Evolutionary conservation across 768 basidiomycete species (phyloP), one percentile per base, ranked within the genome.

Genomic region (Serendipita sp.): DNA sequence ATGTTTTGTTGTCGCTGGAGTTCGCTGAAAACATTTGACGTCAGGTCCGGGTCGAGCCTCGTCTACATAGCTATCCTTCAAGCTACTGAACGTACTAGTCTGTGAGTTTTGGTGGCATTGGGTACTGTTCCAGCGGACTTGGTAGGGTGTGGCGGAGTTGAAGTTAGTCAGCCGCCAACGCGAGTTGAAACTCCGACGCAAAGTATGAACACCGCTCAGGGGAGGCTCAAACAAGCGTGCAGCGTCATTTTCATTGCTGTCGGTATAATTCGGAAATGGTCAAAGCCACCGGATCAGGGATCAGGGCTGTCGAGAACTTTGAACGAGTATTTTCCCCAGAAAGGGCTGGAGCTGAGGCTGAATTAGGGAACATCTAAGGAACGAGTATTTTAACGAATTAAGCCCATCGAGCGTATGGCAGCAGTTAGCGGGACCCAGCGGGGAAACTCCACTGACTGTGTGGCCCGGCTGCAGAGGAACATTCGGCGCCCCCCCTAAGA

Each of bases 1-100:
- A 91, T 89, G 69, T 89, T 91, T 7, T 83, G 85, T 71, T 88
- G 84, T 18, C 89, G 84, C 68, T 89, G 85, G 23, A 80, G 75
- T 74, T 90, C 89, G 47, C 82, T 83, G 64, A 46, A 11, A 35
- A 32, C 16, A n/a, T 64, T 16, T 44, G n/a, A 18, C 23, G 64
- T 65, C 16, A 56, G 51, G 35, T 18, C 28, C 23, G 13, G 5
- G 13, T 41, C 38, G 7, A 13, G 13, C 13, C 7, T 28, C 45
- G 4, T 45, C 23, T n/a, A 32, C 45, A 34, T 23, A 13, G 41
- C 36, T 35, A 64, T 3, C 65, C 18, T 28, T 32, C 2, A 28
- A n/a, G 16, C 10, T 23, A 13, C 13, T 34, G 38, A 44, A 62
- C 51, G 16, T 23, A 65, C 51, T 54, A 54, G 23, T 44, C 64